Conservation (phyloP, 1,139 yeast genomes). For the Pneumocystis canis region DNA sequence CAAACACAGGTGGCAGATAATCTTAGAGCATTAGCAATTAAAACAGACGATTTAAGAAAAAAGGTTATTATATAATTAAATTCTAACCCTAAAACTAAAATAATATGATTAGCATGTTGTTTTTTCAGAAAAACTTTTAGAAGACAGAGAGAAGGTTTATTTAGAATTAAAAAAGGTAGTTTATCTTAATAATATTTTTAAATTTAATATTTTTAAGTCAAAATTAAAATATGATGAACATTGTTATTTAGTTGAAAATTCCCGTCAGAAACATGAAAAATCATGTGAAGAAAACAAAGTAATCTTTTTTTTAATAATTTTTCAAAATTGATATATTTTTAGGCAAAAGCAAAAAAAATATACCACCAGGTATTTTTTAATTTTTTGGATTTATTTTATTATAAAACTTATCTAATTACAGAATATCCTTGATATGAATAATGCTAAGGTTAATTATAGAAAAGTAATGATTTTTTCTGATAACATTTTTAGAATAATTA, state of each 20-base stretch:
- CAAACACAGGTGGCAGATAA: conserved; percentile 49
- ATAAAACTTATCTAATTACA: conserved; percentile 17
- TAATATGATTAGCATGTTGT: conserved; percentile 29
- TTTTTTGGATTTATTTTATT: neutral
- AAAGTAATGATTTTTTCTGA: neutral
- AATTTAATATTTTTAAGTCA: conserved; percentile 20
- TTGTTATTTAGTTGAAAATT: conserved; percentile 67
- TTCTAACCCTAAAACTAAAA: neutral
- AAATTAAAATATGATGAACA: conserved; percentile 65
- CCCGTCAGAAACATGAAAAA: conserved; percentile 53
- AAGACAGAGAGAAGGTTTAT: conserved; percentile 46
- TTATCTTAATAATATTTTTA: neutral
- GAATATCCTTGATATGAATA: conserved; percentile 68
- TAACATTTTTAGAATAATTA: conserved; percentile 41
- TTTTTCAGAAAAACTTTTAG: conserved; percentile 44
- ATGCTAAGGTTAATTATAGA: conserved; percentile 33
- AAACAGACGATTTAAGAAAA: conserved; percentile 40
- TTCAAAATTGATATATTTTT: neutral
- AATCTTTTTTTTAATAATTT: neutral
- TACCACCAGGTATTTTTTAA: neutral
- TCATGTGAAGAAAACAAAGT: conserved; percentile 22
- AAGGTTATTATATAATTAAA: conserved; percentile 19
- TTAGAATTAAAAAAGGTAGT: conserved; percentile 43
- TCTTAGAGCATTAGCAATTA: conserved; percentile 38
- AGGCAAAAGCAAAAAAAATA: conserved; percentile 14